phyloP scores from a whole-genome alignment of 345 rosid genomes.

The Zanthoxylum bungeanum region DNA sequence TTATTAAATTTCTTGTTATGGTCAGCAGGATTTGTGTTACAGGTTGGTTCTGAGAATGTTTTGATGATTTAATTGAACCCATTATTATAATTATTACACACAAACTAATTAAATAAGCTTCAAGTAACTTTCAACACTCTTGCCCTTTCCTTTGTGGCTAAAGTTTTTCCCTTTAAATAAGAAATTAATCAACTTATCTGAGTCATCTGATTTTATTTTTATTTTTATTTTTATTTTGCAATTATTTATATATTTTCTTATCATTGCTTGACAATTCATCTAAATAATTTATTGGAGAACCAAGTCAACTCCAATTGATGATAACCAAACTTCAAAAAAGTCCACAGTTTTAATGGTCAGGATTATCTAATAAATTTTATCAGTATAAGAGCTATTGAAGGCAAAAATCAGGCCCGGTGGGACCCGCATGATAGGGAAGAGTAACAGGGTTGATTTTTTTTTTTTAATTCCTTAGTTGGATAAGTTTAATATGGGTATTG shows the following conservation, averaged over 20 bases:
- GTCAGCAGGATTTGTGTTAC: conserved; percentile 5
- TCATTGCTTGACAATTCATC: not conserved
- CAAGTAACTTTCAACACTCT: not conserved
- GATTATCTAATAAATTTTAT: not conserved
- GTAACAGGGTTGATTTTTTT: too few relatives aligned
- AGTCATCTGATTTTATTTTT: too few relatives aligned
- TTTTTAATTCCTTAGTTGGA: too few relatives aligned
- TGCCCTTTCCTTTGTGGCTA: conserved; percentile 9
- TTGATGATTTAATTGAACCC: not conserved
- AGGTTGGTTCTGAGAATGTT: conserved; percentile 2
- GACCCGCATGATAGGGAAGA: too few relatives aligned
- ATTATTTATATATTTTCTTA: too few relatives aligned
- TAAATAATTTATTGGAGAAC: not conserved
- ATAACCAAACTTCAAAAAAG: not conserved
- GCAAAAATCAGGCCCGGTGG: too few relatives aligned
- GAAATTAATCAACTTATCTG: not conserved
- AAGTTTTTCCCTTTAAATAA: conserved; percentile 5
- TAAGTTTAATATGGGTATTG: too few relatives aligned
- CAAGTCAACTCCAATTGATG: conserved; percentile 7
- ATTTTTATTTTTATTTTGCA: not conserved
- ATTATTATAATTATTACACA: too few relatives aligned
- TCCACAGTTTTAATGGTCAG: not conserved
- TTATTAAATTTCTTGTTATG: not conserved
- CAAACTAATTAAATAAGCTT: not conserved
- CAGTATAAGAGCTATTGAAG: conserved; percentile 5